phyloP scores from a whole-genome alignment of 148 eudicot species.

The Rhododendron simsii region DNA sequence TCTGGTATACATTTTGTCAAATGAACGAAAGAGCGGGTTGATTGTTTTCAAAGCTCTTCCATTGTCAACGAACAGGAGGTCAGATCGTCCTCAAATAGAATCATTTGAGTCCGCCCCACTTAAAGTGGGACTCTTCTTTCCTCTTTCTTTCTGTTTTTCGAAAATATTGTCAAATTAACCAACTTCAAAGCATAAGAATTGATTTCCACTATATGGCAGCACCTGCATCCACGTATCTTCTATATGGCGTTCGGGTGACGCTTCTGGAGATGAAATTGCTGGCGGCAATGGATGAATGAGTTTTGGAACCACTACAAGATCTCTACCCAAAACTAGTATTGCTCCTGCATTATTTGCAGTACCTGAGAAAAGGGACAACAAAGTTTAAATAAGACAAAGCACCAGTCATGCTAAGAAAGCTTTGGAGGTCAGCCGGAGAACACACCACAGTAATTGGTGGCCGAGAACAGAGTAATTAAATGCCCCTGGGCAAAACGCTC shows the following conservation, averaged over 20 bases:
- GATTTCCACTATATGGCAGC: not conserved
- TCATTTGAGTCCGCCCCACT: not conserved
- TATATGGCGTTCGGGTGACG: constrained; percentile 88
- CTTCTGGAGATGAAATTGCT: constrained; percentile 75
- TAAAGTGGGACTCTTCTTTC: not conserved
- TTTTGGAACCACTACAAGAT: constrained; percentile 96
- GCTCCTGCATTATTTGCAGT: constrained; percentile 99
- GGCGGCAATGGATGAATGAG: constrained; percentile 98
- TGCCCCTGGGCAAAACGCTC: constrained; percentile 99
- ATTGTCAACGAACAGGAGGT: not conserved
- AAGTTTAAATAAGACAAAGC: not conserved
- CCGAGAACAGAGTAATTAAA: constrained; percentile 92
- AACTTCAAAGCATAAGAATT: not conserved
- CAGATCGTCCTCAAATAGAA: not conserved
- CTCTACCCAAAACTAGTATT: constrained; percentile 90
- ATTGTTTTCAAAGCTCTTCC: not conserved
- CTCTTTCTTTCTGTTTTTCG: not conserved
- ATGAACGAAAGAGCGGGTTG: not conserved
- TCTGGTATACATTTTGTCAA: not conserved
- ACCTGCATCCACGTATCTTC: constrained; percentile 99
- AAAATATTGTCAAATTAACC: not conserved
- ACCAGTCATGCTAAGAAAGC: not conserved
- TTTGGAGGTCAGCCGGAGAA: not conserved
- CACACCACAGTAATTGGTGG: constrained; percentile 97
- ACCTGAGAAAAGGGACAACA: constrained; percentile 34